These are phyloP conservation scores for Hawksworthiomyces lignivorus DNA, from an alignment of 2,329 filamentous ascomycete species.

Conservation along the genomic window DNA sequence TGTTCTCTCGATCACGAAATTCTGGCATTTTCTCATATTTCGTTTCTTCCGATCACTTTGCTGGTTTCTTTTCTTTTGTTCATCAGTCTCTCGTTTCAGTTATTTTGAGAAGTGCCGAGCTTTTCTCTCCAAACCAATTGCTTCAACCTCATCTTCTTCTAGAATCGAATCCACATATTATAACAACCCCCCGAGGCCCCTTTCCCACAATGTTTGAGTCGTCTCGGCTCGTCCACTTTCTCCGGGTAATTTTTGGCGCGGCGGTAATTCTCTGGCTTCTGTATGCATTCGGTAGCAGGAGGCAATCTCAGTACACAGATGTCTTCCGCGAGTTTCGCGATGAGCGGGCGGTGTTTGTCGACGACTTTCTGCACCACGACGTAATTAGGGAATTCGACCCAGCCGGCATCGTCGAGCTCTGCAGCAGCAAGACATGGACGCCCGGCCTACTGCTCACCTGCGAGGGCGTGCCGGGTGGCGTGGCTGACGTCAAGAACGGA, in stretches of 20 bases:
- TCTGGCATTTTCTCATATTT: too few relatives aligned
- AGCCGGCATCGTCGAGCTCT: constrained; percentile 24
- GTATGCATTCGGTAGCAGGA: constrained; percentile 15
- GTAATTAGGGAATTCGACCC: constrained; percentile 26
- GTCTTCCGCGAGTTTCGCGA: constrained; percentile 23
- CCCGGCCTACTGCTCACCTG: constrained; percentile 35
- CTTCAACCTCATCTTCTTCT: background rate
- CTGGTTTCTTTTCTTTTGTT: too few relatives aligned
- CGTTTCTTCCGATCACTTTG: too few relatives aligned
- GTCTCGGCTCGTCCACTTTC: constrained; percentile 19
- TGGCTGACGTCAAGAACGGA: constrained; percentile 37
- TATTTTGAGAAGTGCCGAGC: too few relatives aligned
- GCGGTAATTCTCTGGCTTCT: constrained; percentile 21
- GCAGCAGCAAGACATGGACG: constrained; percentile 30
- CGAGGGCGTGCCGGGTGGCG: constrained; percentile 32
- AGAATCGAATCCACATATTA: background rate
- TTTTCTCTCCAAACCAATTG: too few relatives aligned
- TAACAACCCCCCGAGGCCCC: background rate
- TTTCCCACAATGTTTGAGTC: constrained; percentile 19
- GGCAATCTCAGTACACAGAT: constrained; percentile 7
- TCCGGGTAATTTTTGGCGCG: constrained; percentile 18
- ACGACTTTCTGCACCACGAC: constrained; percentile 26
- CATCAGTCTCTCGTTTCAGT: too few relatives aligned
- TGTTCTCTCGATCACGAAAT: too few relatives aligned
- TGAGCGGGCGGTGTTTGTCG: constrained; percentile 25